Conservation (phyloP, 768 basidiomycete genomes). For the Sarcomyxa edulis region DNA sequence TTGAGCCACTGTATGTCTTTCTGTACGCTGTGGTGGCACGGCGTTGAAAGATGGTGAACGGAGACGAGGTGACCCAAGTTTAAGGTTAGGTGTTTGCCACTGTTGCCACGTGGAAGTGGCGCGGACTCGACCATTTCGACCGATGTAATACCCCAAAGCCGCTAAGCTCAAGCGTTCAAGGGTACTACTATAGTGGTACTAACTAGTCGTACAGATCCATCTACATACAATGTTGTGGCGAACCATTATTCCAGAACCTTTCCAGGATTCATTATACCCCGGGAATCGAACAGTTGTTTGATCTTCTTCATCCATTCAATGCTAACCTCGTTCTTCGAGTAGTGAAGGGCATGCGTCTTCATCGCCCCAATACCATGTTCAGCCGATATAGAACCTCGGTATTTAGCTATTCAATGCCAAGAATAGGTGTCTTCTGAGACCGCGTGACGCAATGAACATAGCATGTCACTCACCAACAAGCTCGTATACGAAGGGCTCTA, state of each 20-base stretch:
- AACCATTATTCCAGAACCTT: conserved; percentile 57
- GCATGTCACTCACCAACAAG: conserved; percentile 59
- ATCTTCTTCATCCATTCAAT: conserved; percentile 89
- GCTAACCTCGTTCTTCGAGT: conserved; percentile 76
- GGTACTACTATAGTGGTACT: too few relatives aligned
- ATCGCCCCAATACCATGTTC: conserved; percentile 97
- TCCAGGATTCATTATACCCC: conserved; percentile 90
- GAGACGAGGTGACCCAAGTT: too few relatives aligned
- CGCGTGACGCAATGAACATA: conserved; percentile 1
- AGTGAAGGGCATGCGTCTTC: conserved; percentile 87
- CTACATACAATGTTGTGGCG: neutral
- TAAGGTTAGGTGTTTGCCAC: too few relatives aligned
- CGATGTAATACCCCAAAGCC: too few relatives aligned
- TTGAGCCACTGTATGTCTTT: too few relatives aligned
- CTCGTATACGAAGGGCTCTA: conserved; percentile 96
- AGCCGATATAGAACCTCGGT: conserved; percentile 90
- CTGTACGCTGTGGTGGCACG: too few relatives aligned
- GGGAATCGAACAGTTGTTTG: conserved; percentile 84
- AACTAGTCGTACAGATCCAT: neutral
- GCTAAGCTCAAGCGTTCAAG: too few relatives aligned
- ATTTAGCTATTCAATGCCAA: conserved; percentile 43
- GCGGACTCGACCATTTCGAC: too few relatives aligned
- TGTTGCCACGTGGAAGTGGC: too few relatives aligned
- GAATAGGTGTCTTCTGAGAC: conserved; percentile 3
- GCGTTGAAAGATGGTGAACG: too few relatives aligned